Base-by-base conservation (phyloP, 1,284 basidiomycete species). In the Puccinia horiana region DNA sequence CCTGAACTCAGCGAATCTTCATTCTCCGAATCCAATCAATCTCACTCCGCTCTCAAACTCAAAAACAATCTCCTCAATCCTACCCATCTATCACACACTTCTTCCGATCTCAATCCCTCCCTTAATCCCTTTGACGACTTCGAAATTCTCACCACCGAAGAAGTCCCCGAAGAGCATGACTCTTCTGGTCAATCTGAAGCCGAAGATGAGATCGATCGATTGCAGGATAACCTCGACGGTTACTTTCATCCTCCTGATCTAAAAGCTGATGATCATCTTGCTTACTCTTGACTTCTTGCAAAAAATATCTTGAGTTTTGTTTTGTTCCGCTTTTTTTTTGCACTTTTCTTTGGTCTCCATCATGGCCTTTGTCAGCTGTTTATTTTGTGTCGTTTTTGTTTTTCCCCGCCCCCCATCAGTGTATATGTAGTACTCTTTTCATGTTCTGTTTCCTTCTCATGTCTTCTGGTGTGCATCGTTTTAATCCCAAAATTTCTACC, bases 121-220 rank as follows among this genome's bases (percentile, higher is more conserved):
- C 8, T 44, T 23, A 74, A 74, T 40, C 72, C 72, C 11, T 74
- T 74, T 23, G 72, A 74, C 16, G 72, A 74, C 52, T 74, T 74
- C n/a, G 72, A 74, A n/a, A 74, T 74, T 52, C 35, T 74, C 26
- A 35, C 18, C 49, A 20, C 29, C 49, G 72, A 74, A n/a, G 16
- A 74, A n/a, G 9, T 56, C 26, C 49, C 47, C 16, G 72, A 74
- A 26, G 72, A 74, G 8, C 44, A 20, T 16, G 69, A 72, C 52
- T 23, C 12, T n/a, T 54, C 32, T n/a, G 18, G 12, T 23, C 29
- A 40, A 3, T 40, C 20, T 20, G 35, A 42, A 16, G 26, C 26
- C 4, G 44, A 72, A 29, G 72, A 74, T 23, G 72, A 74, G 23
- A 74, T 74, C 35, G 72, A 74, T 23, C n/a, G 52, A 20, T 74